These are phyloP conservation scores for Pulveroboletus sp. DNA, from an alignment of 1,284 basidiomycete species.

Conservation along the genomic window DNA sequence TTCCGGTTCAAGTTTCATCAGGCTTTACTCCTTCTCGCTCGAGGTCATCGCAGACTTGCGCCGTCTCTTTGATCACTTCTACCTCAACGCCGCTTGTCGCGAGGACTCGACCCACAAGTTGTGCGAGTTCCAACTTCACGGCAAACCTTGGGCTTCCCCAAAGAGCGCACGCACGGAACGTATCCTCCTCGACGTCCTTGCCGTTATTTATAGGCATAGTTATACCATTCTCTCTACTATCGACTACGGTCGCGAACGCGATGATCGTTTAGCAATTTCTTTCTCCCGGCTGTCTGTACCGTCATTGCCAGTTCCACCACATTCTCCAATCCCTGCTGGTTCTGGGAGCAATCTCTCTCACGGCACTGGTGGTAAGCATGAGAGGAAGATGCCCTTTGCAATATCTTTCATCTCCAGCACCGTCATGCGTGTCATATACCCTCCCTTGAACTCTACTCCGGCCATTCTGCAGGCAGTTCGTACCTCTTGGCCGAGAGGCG, in stretches of 20 bases:
- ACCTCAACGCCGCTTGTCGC: conserved; percentile 43
- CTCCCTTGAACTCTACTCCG: conserved; percentile 69
- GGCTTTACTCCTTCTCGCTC: conserved; percentile 64
- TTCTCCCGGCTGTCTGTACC: conserved; percentile 51
- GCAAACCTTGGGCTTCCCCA: conserved; percentile 67
- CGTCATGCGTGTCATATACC: conserved; percentile 64
- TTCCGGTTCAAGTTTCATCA: conserved; percentile 55
- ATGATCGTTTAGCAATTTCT: conserved; percentile 65
- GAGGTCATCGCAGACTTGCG: conserved; percentile 50
- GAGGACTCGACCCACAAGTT: conserved; percentile 58
- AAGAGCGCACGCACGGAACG: conserved; percentile 64
- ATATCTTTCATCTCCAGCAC: conserved; percentile 69
- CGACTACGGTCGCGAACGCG: conserved; percentile 73
- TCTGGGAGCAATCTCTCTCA: conserved; percentile 38
- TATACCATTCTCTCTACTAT: conserved; percentile 63
- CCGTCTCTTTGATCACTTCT: conserved; percentile 48
- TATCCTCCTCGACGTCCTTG: conserved; percentile 62
- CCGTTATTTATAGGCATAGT: conserved; percentile 58
- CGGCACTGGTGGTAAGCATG: conserved; percentile 29
- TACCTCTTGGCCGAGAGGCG: conserved; percentile 72
- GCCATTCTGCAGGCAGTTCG: conserved; percentile 77
- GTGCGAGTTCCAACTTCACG: conserved; percentile 60
- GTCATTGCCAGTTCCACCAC: conserved; percentile 29
- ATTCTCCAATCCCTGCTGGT: conserved; percentile 34
- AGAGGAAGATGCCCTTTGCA: conserved; percentile 56